A percentile compares a stretch with the other conserved stretches of the same genome.
Conservation (phyloP, 2,329 filamentous ascomycete species). For the Cytospora chrysosperma region DNA sequence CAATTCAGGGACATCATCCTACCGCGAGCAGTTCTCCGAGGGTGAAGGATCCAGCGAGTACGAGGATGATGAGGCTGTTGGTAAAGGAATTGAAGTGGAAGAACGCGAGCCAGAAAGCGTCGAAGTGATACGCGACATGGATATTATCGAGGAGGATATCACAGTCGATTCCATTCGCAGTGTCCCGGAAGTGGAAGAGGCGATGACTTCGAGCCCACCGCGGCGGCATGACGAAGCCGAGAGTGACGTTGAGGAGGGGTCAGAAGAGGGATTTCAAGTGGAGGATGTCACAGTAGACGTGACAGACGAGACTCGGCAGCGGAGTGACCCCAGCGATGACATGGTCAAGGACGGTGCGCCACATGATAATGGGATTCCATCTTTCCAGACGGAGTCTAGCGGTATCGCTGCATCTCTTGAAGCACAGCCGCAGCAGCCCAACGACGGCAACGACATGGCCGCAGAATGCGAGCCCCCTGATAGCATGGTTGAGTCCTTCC, state of each 20-base stretch:
- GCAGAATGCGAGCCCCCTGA: neutral
- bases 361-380: neutral
- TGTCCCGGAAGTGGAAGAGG: constrained; percentile 16
- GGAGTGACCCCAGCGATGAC: neutral
- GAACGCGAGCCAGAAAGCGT: constrained; percentile 20
- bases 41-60: constrained; percentile 3
- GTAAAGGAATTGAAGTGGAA: constrained; percentile 14
- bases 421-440: neutral
- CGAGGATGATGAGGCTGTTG: constrained; percentile 1
- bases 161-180: neutral
- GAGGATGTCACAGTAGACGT: neutral
- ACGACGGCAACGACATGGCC: neutral
- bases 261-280: neutral
- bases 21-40: neutral
- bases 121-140: neutral
- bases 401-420: constrained; percentile 8
- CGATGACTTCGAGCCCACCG: neutral
- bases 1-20: neutral
- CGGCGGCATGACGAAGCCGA: neutral
- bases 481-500: neutral
- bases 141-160: neutral
- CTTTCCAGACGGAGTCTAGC: neutral
- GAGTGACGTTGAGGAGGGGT: neutral
- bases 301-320: neutral
- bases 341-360: neutral